phyloP scores from a whole-genome alignment of 371 early-diverging fungal species.

The Phascolomyces articulosus region DNA sequence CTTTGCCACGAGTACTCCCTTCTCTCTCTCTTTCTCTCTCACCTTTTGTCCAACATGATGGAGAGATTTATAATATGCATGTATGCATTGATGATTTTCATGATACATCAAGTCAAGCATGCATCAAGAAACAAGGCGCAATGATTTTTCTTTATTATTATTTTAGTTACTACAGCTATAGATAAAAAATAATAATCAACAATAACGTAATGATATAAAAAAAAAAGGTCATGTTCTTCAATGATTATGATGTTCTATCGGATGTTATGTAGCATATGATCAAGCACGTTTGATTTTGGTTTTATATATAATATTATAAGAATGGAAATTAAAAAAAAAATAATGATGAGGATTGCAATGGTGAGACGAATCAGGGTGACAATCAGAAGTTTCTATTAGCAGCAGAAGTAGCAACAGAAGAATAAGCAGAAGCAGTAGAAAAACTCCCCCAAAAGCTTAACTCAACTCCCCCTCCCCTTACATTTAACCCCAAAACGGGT shows the following conservation, averaged over 20 bases:
- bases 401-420: neutral
- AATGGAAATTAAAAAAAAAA: neutral
- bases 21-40: too few relatives aligned
- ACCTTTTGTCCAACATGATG: too few relatives aligned
- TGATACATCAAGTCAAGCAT: conserved; percentile 7
- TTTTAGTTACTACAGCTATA: too few relatives aligned
- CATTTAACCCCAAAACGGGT: conserved; percentile 1
- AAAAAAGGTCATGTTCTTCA: too few relatives aligned
- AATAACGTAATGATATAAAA: neutral
- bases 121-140: neutral
- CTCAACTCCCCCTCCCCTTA: conserved; percentile 6
- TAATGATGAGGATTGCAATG: neutral
- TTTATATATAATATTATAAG: neutral
- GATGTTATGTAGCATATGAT: neutral
- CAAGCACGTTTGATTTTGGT: neutral
- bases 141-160: too few relatives aligned
- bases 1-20: neutral
- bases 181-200: too few relatives aligned
- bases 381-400: conserved; percentile 13
- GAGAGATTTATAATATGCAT: neutral
- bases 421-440: too few relatives aligned
- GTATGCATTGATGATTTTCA: conserved; percentile 3
- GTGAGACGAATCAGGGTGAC: conserved; percentile 14
- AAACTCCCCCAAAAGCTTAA: too few relatives aligned
- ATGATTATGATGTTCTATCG: too few relatives aligned